Percentiles rank a stretch among this genome's conserved stretches.
Conservation (phyloP, 2,329 filamentous ascomycete genomes). For the Cercospora citrullina region DNA sequence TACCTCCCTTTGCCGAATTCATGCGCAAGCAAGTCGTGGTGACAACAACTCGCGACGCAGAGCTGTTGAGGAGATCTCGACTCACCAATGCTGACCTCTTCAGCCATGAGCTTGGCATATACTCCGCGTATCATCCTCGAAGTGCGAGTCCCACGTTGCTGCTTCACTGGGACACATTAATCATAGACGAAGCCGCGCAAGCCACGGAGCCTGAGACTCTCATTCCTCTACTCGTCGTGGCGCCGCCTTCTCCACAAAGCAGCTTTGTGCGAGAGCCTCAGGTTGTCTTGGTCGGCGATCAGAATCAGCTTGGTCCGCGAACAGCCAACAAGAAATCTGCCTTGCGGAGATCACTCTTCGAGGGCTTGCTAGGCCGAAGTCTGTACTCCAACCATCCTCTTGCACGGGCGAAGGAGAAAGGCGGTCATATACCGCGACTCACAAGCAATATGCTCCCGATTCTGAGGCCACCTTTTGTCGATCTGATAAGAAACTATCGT, state of each 20-base stretch:
- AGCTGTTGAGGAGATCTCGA: conserved; percentile 27
- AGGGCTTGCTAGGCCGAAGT: conserved; percentile 27
- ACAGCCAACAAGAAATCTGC: conserved; percentile 28
- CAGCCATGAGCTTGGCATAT: conserved; percentile 23
- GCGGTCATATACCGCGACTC: conserved; percentile 27
- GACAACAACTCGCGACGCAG: conserved; percentile 29
- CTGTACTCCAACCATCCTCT: conserved; percentile 32
- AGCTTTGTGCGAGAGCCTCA: background rate
- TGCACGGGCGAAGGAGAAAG: conserved; percentile 26
- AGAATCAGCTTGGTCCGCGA: conserved; percentile 33
- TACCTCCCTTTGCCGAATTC: conserved; percentile 27
- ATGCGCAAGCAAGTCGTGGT: conserved; percentile 31
- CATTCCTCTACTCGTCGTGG: conserved; percentile 26
- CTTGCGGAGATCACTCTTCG: conserved; percentile 30
- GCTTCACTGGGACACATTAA: conserved; percentile 30
- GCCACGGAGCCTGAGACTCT: conserved; percentile 32
- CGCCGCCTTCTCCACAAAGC: conserved; percentile 23
- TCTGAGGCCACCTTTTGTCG: conserved; percentile 29
- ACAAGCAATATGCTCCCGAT: conserved; percentile 33
- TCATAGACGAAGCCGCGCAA: conserved; percentile 35
- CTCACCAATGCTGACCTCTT: conserved; percentile 31
- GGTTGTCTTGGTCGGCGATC: conserved; percentile 33
- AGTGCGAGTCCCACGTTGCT: background rate
- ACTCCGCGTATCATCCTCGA: conserved; percentile 23
- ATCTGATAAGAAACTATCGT: conserved; percentile 34